Conservation (phyloP, 2,329 filamentous ascomycete genomes). For the Allantophomopsis cytisporea region DNA sequence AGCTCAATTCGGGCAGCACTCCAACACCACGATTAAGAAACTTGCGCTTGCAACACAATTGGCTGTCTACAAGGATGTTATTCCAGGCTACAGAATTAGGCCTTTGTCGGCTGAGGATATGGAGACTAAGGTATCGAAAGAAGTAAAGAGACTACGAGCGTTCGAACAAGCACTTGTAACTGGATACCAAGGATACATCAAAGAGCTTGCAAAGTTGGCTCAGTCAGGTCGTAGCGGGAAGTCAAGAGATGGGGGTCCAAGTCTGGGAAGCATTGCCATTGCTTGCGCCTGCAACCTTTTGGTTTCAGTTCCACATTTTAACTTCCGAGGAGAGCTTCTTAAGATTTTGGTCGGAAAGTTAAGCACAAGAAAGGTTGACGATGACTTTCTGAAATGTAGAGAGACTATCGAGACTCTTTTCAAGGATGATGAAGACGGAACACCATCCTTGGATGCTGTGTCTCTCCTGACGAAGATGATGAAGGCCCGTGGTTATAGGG, state of each 20-base stretch:
- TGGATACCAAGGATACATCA: constrained; percentile 76
- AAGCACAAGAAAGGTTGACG: constrained; percentile 56
- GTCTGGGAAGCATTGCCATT: constrained; percentile 62
- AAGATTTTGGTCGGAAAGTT: constrained; percentile 80
- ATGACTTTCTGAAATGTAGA: constrained; percentile 64
- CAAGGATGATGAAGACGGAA: constrained; percentile 76
- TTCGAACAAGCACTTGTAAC: constrained; percentile 82
- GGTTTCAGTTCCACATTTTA: constrained; percentile 84
- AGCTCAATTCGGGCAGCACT: constrained; percentile 57
- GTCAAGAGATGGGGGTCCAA: constrained; percentile 25
- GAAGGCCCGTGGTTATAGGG: constrained; percentile 68
- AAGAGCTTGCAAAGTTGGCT: constrained; percentile 59
- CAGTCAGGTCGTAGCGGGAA: constrained; percentile 29
- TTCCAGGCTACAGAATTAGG: constrained; percentile 90
- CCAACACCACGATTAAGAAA: constrained; percentile 66
- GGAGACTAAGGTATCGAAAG: constrained; percentile 76
- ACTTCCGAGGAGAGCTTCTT: constrained; percentile 79
- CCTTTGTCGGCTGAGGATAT: constrained; percentile 63
- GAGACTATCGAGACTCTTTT: constrained; percentile 74
- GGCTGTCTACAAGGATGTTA: constrained; percentile 87
- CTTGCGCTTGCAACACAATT: constrained; percentile 77
- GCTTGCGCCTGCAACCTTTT: constrained; percentile 76
- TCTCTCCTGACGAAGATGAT: constrained; percentile 87
- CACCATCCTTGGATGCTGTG: constrained; percentile 76
- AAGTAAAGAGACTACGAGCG: constrained; percentile 66